Conservation (phyloP, 768 basidiomycete species). For the Dioszegia hungarica region DNA sequence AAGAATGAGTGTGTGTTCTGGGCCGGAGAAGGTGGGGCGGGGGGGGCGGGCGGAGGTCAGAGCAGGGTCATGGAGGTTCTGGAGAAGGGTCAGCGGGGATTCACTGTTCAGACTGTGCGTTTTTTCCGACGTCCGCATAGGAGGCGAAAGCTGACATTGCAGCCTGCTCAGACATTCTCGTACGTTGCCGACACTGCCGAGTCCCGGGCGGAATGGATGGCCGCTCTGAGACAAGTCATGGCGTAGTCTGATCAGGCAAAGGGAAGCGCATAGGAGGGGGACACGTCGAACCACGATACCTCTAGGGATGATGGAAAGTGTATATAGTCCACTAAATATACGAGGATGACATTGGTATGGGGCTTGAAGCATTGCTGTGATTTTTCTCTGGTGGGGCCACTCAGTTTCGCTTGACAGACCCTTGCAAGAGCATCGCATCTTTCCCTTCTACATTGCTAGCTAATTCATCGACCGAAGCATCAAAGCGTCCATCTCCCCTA, state of each 20-base stretch:
- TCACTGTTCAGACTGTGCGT: constrained; percentile 43
- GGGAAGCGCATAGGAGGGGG: too few species aligned
- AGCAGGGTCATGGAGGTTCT: constrained; percentile 27
- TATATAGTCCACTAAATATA: too few species aligned
- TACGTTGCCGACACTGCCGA: constrained; percentile 27
- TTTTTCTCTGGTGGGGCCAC: too few species aligned
- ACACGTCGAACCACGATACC: too few species aligned
- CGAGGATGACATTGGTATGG: too few species aligned
- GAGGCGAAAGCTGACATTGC: too few species aligned
- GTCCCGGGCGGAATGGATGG: constrained; percentile 22
- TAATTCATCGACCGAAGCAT: constrained; percentile 14
- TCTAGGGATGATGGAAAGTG: too few species aligned
- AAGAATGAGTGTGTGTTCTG: constrained; percentile 43
- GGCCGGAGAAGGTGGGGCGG: not conserved
- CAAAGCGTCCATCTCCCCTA: constrained; percentile 23
- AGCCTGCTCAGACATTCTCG: constrained; percentile 15
- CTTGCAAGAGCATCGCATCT: too few species aligned
- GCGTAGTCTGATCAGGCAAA: not conserved
- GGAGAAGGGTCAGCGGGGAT: constrained; percentile 34
- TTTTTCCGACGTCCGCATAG: not conserved
- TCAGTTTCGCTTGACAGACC: too few species aligned
- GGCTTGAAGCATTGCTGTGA: too few species aligned
- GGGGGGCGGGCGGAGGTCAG: constrained; percentile 2
- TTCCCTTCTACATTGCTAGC: too few species aligned
- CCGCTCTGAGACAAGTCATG: constrained; percentile 7